Evolutionary conservation across 2,329 filamentous ascomycete genomes (phyloP).

Genomic region (Cordyceps sp.): DNA sequence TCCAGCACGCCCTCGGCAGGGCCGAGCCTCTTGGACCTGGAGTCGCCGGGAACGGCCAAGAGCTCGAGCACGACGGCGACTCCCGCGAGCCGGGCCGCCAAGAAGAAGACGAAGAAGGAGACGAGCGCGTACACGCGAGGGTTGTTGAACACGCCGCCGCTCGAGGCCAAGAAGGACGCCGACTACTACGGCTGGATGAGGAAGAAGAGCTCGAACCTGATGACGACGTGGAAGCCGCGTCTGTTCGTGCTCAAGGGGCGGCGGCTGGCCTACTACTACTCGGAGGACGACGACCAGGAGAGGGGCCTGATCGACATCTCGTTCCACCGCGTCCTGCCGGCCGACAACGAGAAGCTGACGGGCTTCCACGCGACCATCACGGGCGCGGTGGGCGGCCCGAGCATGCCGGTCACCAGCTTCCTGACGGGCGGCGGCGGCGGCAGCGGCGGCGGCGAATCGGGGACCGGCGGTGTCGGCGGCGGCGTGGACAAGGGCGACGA

Average conservation of each 20-base stretch:
- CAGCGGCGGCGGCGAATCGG: conserved; percentile 19
- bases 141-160: conserved; percentile 61
- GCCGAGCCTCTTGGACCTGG: conserved; percentile 63
- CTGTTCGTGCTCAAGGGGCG: conserved; percentile 90
- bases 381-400: conserved; percentile 44
- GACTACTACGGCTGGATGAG: conserved; percentile 99
- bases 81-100: conserved; percentile 28
- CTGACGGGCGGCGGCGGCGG: conserved; percentile 27
- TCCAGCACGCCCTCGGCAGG: conserved; percentile 52
- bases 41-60: conserved; percentile 51
- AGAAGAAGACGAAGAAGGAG: conserved; percentile 75
- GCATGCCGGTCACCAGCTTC: conserved; percentile 38
- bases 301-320: conserved; percentile 96
- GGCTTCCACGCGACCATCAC: conserved; percentile 85
- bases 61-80: conserved; percentile 32
- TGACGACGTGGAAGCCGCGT: conserved; percentile 94
- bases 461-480: conserved; percentile 18
- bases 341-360: conserved; percentile 79
- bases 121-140: conserved; percentile 90
- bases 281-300: conserved; percentile 80
- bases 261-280: conserved; percentile 89
- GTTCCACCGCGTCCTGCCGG: conserved; percentile 88
- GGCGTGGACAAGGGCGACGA: conserved; percentile 36
- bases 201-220: conserved; percentile 89
- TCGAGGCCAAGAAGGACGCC: conserved; percentile 69